phyloP scores from a whole-genome alignment of 441 rosid genomes.

The Brassica hybrid region DNA sequence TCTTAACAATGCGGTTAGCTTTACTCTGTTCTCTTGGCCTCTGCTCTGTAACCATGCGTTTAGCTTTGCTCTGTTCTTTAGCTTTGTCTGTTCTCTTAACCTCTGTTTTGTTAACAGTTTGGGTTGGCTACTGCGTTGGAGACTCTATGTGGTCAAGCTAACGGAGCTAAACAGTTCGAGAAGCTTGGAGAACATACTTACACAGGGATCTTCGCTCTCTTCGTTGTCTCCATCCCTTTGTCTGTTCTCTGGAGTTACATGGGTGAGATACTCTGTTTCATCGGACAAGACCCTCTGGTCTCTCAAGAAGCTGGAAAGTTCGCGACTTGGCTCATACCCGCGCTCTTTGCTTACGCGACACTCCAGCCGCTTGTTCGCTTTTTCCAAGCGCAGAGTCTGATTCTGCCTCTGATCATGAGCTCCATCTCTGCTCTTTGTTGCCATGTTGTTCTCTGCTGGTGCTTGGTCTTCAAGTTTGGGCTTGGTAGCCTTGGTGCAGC shows the following conservation, averaged over 20 bases:
- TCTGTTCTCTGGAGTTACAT: conserved; percentile 70
- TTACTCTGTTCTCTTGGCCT: background rate
- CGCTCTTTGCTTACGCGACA: conserved; percentile 64
- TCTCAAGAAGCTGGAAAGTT: conserved; percentile 69
- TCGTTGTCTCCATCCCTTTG: conserved; percentile 53
- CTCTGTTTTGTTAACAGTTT: conserved; percentile 44
- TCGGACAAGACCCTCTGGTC: conserved; percentile 77
- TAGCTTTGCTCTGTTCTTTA: background rate
- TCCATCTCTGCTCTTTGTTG: conserved; percentile 50
- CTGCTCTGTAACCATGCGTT: background rate
- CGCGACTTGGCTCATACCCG: conserved; percentile 65
- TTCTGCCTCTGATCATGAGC: conserved; percentile 65
- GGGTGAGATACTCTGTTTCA: conserved; percentile 52
- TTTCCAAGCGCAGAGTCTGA: conserved; percentile 71
- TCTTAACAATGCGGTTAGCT: background rate
- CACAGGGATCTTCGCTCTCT: conserved; percentile 59
- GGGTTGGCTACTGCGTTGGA: conserved; percentile 84
- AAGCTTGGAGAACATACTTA: conserved; percentile 70
- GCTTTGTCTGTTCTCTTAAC: background rate
- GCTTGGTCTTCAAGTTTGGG: conserved; percentile 60
- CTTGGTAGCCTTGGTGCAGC: conserved; percentile 69
- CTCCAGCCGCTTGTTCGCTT: conserved; percentile 66
- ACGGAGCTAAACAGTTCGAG: conserved; percentile 70
- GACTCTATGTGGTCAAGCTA: conserved; percentile 82
- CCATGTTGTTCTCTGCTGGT: conserved; percentile 70